Evolutionary conservation across 495 filamentous ascomycete genomes (phyloP).

Genomic region (Annulohypoxylon maeteangense): DNA sequence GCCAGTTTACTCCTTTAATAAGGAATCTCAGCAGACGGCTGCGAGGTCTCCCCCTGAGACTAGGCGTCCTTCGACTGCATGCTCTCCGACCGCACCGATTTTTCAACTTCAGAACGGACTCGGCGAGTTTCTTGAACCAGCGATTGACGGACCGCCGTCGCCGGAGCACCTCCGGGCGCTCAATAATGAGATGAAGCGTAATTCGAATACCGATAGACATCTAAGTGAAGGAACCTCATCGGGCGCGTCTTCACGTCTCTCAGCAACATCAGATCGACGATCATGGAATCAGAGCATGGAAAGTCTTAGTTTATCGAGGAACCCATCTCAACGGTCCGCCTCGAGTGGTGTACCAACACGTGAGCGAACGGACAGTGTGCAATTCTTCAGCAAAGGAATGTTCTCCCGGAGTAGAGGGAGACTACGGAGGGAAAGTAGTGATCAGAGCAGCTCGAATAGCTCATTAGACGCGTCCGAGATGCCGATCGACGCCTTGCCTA

Average conservation of each 20-base stretch:
- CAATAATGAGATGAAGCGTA: slow-evolving; percentile 61
- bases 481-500: slow-evolving; percentile 41
- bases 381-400: slow-evolving; percentile 64
- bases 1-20: slow-evolving; percentile 31
- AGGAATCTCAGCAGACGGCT: slow-evolving; percentile 33
- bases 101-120: slow-evolving; percentile 45
- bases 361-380: slow-evolving; percentile 64
- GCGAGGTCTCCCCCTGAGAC: slow-evolving; percentile 22
- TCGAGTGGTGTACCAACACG: slow-evolving; percentile 56
- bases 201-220: slow-evolving; percentile 57
- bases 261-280: slow-evolving; percentile 53
- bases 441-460: slow-evolving; percentile 51
- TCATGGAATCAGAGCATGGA: slow-evolving; percentile 59
- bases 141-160: slow-evolving; percentile 64
- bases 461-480: slow-evolving; percentile 52
- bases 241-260: slow-evolving; percentile 58
- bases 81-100: slow-evolving; percentile 21
- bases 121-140: slow-evolving; percentile 56
- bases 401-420: slow-evolving; percentile 57
- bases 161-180: slow-evolving; percentile 64
- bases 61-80: slow-evolving; percentile 25
- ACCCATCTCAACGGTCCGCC: slow-evolving; percentile 61
- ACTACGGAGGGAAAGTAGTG: slow-evolving; percentile 55
- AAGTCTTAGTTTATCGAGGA: slow-evolving; percentile 55
- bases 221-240: slow-evolving; percentile 58